Percentiles rank a stretch among this genome's conserved stretches.
These are phyloP conservation scores for Pistacia atlantica DNA, from an alignment of 345 rosid genomes.

Conservation along the genomic window DNA sequence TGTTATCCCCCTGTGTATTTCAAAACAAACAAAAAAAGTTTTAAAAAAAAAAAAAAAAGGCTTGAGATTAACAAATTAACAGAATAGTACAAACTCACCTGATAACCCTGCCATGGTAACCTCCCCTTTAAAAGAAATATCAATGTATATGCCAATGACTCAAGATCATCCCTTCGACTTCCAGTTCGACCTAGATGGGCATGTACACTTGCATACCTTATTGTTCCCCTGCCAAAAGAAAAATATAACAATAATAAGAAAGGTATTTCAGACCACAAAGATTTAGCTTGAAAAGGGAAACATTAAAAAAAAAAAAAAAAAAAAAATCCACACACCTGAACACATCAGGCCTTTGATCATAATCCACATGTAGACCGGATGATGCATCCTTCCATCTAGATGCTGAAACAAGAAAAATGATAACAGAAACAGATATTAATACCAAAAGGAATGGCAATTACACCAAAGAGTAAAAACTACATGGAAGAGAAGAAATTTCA, in stretches of 20 bases:
- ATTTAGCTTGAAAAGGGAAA: not conserved
- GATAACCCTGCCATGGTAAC: conserved; percentile 97
- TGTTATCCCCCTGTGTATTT: conserved; percentile 80
- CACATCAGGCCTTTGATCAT: conserved; percentile 96
- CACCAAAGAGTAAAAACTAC: conserved; percentile 10
- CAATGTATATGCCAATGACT: conserved; percentile 92
- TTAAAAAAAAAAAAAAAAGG: not conserved
- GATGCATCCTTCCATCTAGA: conserved; percentile 84
- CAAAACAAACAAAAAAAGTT: conserved; percentile 17
- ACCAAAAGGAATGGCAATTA: not conserved
- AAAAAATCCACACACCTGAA: conserved; percentile 56
- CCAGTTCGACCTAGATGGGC: conserved; percentile 96
- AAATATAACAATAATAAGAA: too few species aligned
- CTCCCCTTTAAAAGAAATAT: conserved; percentile 90
- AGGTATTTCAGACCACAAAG: conserved; percentile 17
- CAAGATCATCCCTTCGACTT: conserved; percentile 94
- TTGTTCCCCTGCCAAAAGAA: conserved; percentile 73
- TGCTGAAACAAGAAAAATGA: conserved; percentile 49
- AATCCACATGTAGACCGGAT: conserved; percentile 84
- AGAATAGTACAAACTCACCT: conserved; percentile 41
- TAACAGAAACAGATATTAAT: conserved; percentile 11
- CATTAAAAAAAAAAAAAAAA: not conserved
- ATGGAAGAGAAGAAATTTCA: conserved; percentile 15
- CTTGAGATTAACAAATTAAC: not conserved
- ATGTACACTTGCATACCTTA: conserved; percentile 95